A percentile compares a stretch with the other conserved stretches of the same genome.
These are phyloP conservation scores for Penicillium verrucosum DNA, from an alignment of 2,329 filamentous ascomycete genomes.

Conservation along the genomic window DNA sequence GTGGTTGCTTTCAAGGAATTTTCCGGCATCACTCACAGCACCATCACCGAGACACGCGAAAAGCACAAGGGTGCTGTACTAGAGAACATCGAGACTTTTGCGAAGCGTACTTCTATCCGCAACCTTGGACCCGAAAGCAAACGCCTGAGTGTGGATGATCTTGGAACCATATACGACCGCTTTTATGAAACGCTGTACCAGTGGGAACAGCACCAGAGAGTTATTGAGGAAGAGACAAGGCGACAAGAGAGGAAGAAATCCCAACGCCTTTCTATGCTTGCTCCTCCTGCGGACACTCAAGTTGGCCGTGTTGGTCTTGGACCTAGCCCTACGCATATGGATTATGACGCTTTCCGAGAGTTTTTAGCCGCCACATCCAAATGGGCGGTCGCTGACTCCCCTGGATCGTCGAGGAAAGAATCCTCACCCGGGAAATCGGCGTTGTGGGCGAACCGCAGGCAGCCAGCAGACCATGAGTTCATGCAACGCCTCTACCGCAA, in stretches of 20 bases:
- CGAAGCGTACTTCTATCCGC: slow-evolving; percentile 91
- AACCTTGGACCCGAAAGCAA: slow-evolving; percentile 97
- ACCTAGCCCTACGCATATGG: slow-evolving; percentile 88
- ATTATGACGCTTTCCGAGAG: slow-evolving; percentile 93
- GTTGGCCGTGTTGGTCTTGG: slow-evolving; percentile 84
- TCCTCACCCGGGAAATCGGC: slow-evolving; percentile 50
- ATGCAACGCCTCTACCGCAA: slow-evolving; percentile 80
- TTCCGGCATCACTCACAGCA: slow-evolving; percentile 88
- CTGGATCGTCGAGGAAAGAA: slow-evolving; percentile 56
- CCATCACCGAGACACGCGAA: slow-evolving; percentile 79
- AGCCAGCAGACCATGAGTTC: slow-evolving; percentile 92
- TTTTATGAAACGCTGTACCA: slow-evolving; percentile 94
- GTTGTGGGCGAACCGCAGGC: slow-evolving; percentile 57
- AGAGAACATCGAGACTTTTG: slow-evolving; percentile 94
- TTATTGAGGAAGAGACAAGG: slow-evolving; percentile 71
- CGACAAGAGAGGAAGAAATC: slow-evolving; percentile 60
- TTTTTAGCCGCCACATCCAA: slow-evolving; percentile 85
- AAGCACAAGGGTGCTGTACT: slow-evolving; percentile 94
- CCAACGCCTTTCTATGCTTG: slow-evolving; percentile 40
- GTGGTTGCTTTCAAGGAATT: slow-evolving; percentile 99
- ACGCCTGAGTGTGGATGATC: slow-evolving; percentile 76
- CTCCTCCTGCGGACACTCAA: slow-evolving; percentile 60
- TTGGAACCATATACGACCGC: slow-evolving; percentile 86
- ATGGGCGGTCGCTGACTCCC: slow-evolving; percentile 90
- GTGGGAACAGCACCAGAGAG: slow-evolving; percentile 75